Base-by-base conservation (phyloP, 257 asterid genomes). In the Solanum ahanhuiri region DNA sequence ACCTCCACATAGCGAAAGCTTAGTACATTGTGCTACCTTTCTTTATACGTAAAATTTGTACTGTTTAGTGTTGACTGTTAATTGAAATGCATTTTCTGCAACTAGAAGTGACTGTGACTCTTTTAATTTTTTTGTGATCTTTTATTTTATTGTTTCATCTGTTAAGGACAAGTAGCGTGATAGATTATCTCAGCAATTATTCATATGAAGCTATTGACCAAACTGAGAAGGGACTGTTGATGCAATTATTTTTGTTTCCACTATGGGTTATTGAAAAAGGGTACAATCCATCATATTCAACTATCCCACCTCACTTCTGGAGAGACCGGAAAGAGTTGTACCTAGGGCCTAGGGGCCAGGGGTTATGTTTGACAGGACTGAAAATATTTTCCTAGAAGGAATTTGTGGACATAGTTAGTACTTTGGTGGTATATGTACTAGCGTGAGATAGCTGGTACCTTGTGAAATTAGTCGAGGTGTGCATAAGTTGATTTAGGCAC, bases 401-500 rank as follows among this genome's bases (percentile, higher is more conserved):
- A 72, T 71, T 71, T 18, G 79, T 71, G 45, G 45, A 31, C 11
- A 9, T 0, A 33, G 23, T 31, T 31, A 15, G 60, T 51, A 54
- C n/a, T 2, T 71, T 33, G 43, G 2, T 48, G 17, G 17, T 33
- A 9, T 18, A 33, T 71, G 6, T 17, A 1, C 6, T 4, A 31
- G 2, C 1, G 14, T 4, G 79, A 33, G 20, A 1, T 31, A 22
- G 1, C 0, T 58, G 23, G 1, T 9, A 33, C 1, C 9, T 34
- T 0, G 5, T 3, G 6, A 0, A 67, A 67, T 14, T 30, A 30
- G 0, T 28, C 2, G 2, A 7, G 37, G 2, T 7, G n/a, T 6
- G 6, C 1, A 30, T 28, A 12, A 67, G 6, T 28, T 67, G 22
- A 2, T 14, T 0, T 25, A 33, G 0, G 0, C 3, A 67, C 1